Base-by-base conservation (phyloP, 108 stramenopile species). In the Ochromonas danica region DNA sequence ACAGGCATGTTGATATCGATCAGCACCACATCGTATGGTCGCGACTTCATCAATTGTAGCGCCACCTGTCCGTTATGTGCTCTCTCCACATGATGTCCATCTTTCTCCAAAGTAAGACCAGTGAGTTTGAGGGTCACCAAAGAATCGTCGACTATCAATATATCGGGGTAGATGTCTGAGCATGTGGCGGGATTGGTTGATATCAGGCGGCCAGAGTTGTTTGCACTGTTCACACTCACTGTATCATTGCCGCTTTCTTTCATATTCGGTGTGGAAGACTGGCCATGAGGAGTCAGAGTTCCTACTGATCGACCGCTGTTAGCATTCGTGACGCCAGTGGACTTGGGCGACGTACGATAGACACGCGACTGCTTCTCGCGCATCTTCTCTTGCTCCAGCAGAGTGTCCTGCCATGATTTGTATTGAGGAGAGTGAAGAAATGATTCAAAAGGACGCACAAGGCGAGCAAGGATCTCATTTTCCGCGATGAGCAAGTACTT, bases 1-100 rank as follows among this genome's bases (percentile, higher is more conserved):
- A 92, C 82, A 25, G 93, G 93, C 93, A 93, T 93, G 40, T 92
- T 75, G 80, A 91, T 91, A 74, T 93, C 91, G 43, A 87, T 87
- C 17, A 93, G 41, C 1, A 87, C 88, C 10, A 93, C 30, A 79
- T 92, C 91, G 77, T 89, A 93, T 6, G 78, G 40, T 1, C 70
- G 71, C 43, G 33, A 10, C 60, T 90, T 80, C 71, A 94, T 45
- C 27, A 62, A 61, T 57, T 87, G 80, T 45, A 91, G 83, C 27
- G 91, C 91, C 75, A 91, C 82, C 75, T 91, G 62, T 25, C 93
- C 93, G 78, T 94, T 88, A 39, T 83, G 82, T 6, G 93, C 93
- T 39, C 86, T 79, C 0, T 81, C 77, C 0, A 90, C 91, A 43
- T 88, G 78, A 63, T 87, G 91, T 10, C 89, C 91, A 38, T 87